These are phyloP conservation scores for Tribonema minus DNA, from an alignment of 108 stramenopile genomes.

Conservation along the genomic window DNA sequence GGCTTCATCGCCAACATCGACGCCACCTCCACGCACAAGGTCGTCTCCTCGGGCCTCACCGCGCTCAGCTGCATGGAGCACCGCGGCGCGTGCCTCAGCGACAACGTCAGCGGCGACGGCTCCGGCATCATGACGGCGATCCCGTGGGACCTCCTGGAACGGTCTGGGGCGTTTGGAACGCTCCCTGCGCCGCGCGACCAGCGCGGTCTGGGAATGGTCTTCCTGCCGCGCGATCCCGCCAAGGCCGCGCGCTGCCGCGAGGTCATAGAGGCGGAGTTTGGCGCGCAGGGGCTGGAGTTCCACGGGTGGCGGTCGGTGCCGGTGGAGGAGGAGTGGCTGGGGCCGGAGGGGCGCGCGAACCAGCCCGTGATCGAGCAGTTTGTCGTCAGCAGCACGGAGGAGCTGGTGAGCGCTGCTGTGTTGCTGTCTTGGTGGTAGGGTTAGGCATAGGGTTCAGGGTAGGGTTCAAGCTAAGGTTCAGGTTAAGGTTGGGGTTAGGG, in stretches of 20 bases:
- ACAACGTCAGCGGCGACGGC: conserved; percentile 49
- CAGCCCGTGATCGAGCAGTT: conserved; percentile 42
- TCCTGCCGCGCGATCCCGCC: conserved; percentile 16
- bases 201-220: conserved; percentile 44
- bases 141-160: conserved; percentile 40
- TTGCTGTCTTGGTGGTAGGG: no score
- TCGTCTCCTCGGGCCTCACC: conserved; percentile 26
- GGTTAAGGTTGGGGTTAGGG: no score
- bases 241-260: neutral
- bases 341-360: conserved; percentile 12
- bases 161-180: neutral
- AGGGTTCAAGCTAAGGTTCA: no score
- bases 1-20: conserved; percentile 44
- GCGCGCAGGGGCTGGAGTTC: conserved; percentile 15
- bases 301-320: conserved; percentile 45
- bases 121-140: conserved; percentile 50
- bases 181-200: conserved; percentile 18
- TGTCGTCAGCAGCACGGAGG: no score
- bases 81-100: conserved; percentile 48
- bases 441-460: no score
- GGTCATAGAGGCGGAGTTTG: conserved; percentile 8
- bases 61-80: conserved; percentile 54
- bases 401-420: no score
- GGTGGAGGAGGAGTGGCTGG: conserved; percentile 23
- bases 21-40: conserved; percentile 10